Evolutionary conservation across 306 rosid genomes (phyloP).

Genomic region (Casuarina cunninghamiana): DNA sequence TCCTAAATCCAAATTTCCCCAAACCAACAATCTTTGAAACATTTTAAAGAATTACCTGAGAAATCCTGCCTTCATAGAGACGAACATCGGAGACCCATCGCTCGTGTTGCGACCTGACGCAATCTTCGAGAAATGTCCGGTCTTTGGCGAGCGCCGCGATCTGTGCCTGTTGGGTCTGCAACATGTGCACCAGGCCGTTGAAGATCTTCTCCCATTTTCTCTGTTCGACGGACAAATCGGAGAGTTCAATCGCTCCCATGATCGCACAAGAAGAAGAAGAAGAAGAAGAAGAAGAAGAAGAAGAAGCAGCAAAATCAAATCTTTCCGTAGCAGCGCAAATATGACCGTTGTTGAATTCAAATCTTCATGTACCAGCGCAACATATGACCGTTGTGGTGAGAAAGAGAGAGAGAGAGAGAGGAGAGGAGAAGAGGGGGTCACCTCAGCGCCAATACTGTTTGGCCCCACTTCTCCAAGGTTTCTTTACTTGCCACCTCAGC

Average conservation of each 20-base stretch:
- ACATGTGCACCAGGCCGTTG: conserved; percentile 50
- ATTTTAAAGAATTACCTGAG: conserved; percentile 43
- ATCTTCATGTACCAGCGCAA: background rate
- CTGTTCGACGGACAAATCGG: conserved; percentile 28
- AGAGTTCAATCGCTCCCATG: conserved; percentile 40
- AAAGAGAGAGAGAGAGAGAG: too few relatives aligned
- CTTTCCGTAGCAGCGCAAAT: conserved; percentile 2
- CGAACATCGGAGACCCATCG: conserved; percentile 58
- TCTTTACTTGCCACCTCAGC: too few relatives aligned
- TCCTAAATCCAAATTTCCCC: conserved; percentile 29
- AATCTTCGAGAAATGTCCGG: conserved; percentile 58
- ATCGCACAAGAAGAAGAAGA: conserved; percentile 4
- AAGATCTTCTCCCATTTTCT: conserved; percentile 66
- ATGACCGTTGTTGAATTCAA: conserved; percentile 25
- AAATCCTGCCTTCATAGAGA: conserved; percentile 38
- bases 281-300: conserved; percentile 1
- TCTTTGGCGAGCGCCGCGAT: conserved; percentile 53
- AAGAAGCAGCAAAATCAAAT: conserved; percentile 8
- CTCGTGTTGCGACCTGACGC: conserved; percentile 50
- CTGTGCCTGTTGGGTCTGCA: conserved; percentile 59
- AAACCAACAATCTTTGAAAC: background rate
- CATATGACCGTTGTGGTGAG: conserved; percentile 20
- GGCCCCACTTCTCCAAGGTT: too few relatives aligned
- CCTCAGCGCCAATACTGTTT: too few relatives aligned
- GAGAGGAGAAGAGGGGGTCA: too few relatives aligned